Percentiles rank a stretch among this genome's conserved stretches.
These are phyloP conservation scores for Pythium phragmitis DNA, from an alignment of 352 stramenopile species.

Conservation along the genomic window DNA sequence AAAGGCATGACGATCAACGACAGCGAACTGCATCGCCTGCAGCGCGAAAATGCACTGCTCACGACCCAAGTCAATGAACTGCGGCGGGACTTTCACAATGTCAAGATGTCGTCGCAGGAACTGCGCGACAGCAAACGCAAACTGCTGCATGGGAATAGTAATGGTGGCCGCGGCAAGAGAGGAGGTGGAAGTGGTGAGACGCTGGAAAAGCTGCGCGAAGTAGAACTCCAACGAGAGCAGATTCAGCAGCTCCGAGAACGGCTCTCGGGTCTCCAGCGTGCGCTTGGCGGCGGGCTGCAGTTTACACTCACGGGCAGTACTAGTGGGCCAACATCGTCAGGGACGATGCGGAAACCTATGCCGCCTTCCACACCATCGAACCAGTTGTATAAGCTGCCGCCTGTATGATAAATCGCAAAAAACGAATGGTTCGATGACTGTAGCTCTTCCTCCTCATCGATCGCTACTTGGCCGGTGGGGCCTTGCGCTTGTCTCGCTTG, in stretches of 20 bases:
- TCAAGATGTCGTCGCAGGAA: constrained; percentile 72
- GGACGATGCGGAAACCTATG: constrained; percentile 30
- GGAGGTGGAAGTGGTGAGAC: constrained; percentile 29
- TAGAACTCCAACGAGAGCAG: constrained; percentile 66
- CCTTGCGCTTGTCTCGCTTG: constrained; percentile 61
- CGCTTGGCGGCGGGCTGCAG: constrained; percentile 51
- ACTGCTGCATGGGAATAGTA: constrained; percentile 2
- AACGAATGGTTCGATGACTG: too few species aligned
- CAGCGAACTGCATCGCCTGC: constrained; percentile 72
- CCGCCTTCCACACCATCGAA: constrained; percentile 27
- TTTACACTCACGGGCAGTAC: constrained; percentile 38
- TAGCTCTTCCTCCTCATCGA: too few species aligned
- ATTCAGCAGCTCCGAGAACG: constrained; percentile 73
- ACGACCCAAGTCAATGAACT: constrained; percentile 85
- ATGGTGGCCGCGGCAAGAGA: constrained; percentile 30
- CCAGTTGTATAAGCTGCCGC: constrained; percentile 51
- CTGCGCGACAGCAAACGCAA: constrained; percentile 45
- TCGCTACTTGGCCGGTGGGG: constrained; percentile 20
- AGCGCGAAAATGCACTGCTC: constrained; percentile 80
- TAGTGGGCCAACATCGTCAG: constrained; percentile 5
- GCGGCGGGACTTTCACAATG: constrained; percentile 75
- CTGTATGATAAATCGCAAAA: constrained; percentile 51
- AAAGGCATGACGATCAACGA: constrained; percentile 86
- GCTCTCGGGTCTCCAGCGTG: constrained; percentile 63
- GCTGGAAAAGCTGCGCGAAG: constrained; percentile 57